Evolutionary conservation across 495 filamentous ascomycete species (phyloP).

Genomic region (Cercophora newfieldiana): DNA sequence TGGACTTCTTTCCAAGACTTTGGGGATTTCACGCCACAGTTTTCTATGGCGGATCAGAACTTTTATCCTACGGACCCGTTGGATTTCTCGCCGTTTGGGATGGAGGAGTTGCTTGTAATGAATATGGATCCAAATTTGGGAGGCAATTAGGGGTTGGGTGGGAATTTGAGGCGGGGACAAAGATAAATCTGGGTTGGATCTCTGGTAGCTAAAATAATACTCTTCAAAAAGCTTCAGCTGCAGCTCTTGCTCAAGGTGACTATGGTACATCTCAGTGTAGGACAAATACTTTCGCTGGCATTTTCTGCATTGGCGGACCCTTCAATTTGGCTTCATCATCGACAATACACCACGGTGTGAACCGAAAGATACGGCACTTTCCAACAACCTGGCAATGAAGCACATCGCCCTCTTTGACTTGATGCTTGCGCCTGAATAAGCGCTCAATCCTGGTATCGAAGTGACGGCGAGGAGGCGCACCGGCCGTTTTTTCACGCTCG

Average conservation of each 20-base stretch:
- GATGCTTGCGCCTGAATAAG: background rate
- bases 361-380: background rate
- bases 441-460: background rate
- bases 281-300: too few relatives aligned
- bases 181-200: too few relatives aligned
- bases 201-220: too few relatives aligned
- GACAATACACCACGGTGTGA: too few relatives aligned
- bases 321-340: too few relatives aligned
- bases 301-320: too few relatives aligned
- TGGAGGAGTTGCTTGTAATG: slow-evolving; percentile 5
- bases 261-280: too few relatives aligned
- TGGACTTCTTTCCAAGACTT: slow-evolving; percentile 4
- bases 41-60: background rate
- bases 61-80: slow-evolving; percentile 9
- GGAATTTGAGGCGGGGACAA: too few relatives aligned
- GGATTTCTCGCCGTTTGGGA: slow-evolving; percentile 20
- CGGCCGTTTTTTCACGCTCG: too few relatives aligned
- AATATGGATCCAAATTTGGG: background rate
- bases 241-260: too few relatives aligned
- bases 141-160: background rate
- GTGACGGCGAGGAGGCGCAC: too few relatives aligned
- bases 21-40: slow-evolving; percentile 8
- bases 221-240: too few relatives aligned
- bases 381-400: background rate
- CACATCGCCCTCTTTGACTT: background rate